phyloP scores from a whole-genome alignment of 371 early-diverging fungal genomes.

The Rhizopus stolonifer region DNA sequence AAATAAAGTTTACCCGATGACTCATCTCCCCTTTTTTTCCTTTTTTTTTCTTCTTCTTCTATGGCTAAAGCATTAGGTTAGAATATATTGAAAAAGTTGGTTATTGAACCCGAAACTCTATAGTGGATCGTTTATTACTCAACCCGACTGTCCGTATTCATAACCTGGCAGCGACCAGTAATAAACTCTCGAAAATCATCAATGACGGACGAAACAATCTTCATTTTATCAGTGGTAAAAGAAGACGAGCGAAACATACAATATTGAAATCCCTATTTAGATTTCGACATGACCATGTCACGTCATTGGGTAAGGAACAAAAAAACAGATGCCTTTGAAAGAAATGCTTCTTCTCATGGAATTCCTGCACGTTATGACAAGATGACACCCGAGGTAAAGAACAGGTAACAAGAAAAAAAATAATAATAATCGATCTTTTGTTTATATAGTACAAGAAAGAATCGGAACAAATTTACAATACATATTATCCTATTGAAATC shows the following conservation, averaged over 20 bases:
- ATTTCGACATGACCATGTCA: constrained; percentile 82
- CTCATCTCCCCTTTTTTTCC: not conserved
- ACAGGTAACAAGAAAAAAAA: too few relatives aligned
- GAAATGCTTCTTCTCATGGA: constrained; percentile 63
- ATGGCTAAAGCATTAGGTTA: not conserved
- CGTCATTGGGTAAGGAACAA: constrained; percentile 59
- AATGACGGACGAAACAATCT: constrained; percentile 47
- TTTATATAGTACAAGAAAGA: constrained; percentile 42
- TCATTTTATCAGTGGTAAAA: constrained; percentile 62
- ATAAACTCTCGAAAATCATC: constrained; percentile 52
- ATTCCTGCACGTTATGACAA: constrained; percentile 49
- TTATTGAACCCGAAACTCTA: not conserved
- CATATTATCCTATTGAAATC: constrained; percentile 77
- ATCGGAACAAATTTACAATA: constrained; percentile 50
- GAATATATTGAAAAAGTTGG: not conserved
- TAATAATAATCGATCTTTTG: too few relatives aligned
- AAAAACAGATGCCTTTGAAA: constrained; percentile 40
- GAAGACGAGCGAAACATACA: not conserved
- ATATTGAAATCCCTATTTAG: constrained; percentile 21
- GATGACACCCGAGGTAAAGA: constrained; percentile 43
- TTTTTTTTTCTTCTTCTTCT: not conserved
- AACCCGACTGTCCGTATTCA: constrained; percentile 42
- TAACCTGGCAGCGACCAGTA: constrained; percentile 23
- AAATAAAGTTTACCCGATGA: not conserved
- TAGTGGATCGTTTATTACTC: constrained; percentile 35